Conservation (phyloP, 2,329 filamentous ascomycete species). For the Colletotrichum graminicola region DNA sequence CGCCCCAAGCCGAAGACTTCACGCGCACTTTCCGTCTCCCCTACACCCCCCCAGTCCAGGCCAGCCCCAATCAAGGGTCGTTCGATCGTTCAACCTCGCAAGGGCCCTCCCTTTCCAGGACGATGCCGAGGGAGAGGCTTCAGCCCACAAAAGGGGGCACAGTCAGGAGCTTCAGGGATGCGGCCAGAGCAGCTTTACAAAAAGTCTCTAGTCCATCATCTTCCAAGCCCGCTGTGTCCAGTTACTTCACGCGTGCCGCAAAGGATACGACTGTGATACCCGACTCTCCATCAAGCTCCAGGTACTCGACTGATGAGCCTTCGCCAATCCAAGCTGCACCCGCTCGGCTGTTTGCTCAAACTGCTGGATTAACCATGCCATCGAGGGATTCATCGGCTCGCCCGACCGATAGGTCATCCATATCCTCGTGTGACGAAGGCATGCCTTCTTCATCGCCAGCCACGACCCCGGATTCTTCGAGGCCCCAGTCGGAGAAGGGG, state of each 20-base stretch:
- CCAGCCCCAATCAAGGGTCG: slow-evolving; percentile 16
- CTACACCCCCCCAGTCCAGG: slow-evolving; percentile 34
- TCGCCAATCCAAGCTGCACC: neutral
- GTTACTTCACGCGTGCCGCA: slow-evolving; percentile 29
- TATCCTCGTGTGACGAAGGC: slow-evolving; percentile 53
- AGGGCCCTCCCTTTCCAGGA: slow-evolving; percentile 5
- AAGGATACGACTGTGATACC: slow-evolving; percentile 28
- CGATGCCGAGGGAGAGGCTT: slow-evolving; percentile 11
- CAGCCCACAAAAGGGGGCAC: slow-evolving; percentile 17
- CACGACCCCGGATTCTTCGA: slow-evolving; percentile 56
- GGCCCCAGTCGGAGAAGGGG: slow-evolving; percentile 56
- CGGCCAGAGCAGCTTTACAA: slow-evolving; percentile 51
- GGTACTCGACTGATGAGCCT: slow-evolving; percentile 29
- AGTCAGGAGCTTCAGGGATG: slow-evolving; percentile 50
- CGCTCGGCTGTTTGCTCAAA: slow-evolving; percentile 23
- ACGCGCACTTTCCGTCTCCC: slow-evolving; percentile 34
- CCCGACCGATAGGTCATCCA: slow-evolving; percentile 37
- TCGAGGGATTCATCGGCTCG: slow-evolving; percentile 37
- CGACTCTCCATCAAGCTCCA: slow-evolving; percentile 37
- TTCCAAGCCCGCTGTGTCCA: slow-evolving; percentile 40
- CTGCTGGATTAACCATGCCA: slow-evolving; percentile 17
- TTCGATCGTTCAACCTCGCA: slow-evolving; percentile 31
- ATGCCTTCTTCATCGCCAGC: slow-evolving; percentile 51
- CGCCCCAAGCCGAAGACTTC: slow-evolving; percentile 26
- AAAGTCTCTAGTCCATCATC: slow-evolving; percentile 38